Conservation (phyloP, 129 eudicot genomes). For the sunflower (Helianthus annuus) region HanXRQr2.0-SUNRISE NC_035439.2:145340209-145340708, state of each 20-base stretch:
- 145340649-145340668: background rate
- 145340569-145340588: conserved; percentile 57
- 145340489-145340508: conserved; percentile 53
- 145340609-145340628: background rate
- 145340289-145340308: no score
- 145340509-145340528: conserved; percentile 55
- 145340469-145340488: conserved; percentile 62
- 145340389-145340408: no score
- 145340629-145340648: background rate
- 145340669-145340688: conserved; percentile 41
- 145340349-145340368: no score
- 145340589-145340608: conserved; percentile 67
- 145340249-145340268: no score
- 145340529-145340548: conserved; percentile 60
- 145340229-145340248: no score
- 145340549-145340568: conserved; percentile 50
- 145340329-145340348: no score
- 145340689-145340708: conserved; percentile 68
- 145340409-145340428: no score
- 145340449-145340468: conserved; percentile 42
- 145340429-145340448: no score
- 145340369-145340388: no score
- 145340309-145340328: no score
- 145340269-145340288: no score
- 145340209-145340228: no score